Base-by-base conservation (phyloP, 495 filamentous ascomycete genomes). In the Aspergillus wentii region DNA sequence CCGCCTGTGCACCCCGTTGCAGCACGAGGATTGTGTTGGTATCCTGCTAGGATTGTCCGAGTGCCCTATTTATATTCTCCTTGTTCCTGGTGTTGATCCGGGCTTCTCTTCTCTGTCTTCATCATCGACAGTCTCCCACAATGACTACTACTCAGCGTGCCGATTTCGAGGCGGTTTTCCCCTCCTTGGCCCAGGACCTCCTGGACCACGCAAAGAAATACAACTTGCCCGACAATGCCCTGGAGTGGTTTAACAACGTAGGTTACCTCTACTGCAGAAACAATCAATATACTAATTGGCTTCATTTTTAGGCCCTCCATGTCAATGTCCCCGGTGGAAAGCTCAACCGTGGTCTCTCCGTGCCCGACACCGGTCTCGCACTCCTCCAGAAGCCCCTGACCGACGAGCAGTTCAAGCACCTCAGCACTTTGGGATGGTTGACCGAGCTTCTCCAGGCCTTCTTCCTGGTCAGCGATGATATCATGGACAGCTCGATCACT, bases 391-490 rank as follows among this genome's bases (percentile, higher is more conserved):
- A 80, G 40, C 71, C 82, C 38, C 78, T 95, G 38, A 76, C 70
- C 35, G 69, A 80, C 23, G 78, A 94, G 39, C 85, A 95, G 62
- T 90, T 87, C 71, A 87, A 89, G 70, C 66, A 83, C 35, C 69
- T 90, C 36, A 85, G 87, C 27, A 81, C 85, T 13, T 76, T 98
- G 31, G 92, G 92, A 42, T 98, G 92, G 92, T 78, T 95, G 69
- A 94, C 90, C 46, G 92, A 98, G 75, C 74, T 98, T 25, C 84
- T 98, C 22, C 92, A 98, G 72, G 91, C 92, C 40, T 96, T 94
- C 78, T 98, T 98, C 77, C 78, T 98, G 35, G 92, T 98, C 49
- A 88, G 88, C 44, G 92, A 98, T 64, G 92, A 98, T 65, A 95
- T 97, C 50, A 98, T 98, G 92, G 92, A 98, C 71, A 59, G 74